Evolutionary conservation across 805 yeast genomes (phyloP), one percentile per base, ranked within the genome.

Genomic region (Yamadazyma tumulicola): DNA sequence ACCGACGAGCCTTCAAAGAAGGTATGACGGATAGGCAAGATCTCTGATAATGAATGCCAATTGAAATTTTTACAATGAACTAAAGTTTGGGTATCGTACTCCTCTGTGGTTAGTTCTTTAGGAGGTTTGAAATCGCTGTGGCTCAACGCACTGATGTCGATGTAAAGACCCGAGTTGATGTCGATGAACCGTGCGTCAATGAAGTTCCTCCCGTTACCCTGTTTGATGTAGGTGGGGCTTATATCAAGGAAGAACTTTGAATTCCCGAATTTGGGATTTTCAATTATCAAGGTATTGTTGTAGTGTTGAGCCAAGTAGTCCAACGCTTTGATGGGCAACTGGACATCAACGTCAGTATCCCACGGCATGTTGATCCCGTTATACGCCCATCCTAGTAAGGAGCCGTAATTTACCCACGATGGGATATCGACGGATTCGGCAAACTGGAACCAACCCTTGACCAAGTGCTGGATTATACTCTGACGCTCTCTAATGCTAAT

Each of bases 101-200:
- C 38, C 21, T 29, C 29, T 9, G 31, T 27, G 11, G 25, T 26
- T 16, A 45, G 40, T 3, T 26, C 31, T 3, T 26, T 21, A 9
- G 58, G 57, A 22, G 54, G 50, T 19, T 44, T 34, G 29, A 34
- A 43, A 48, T 54, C 45, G 29, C 60, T 43, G 35, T 52, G 53
- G 15, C 45, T 54, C 23, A 72, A 44, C 1, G 71, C 69, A 12
- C 70, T 57, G 4, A 71, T 63, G 46, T 71, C 77, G 35, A 69
- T 59, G 43, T 64, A 68, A 35, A 67, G 49, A 8, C 75, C 75
- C 9, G 62, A 47, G 32, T 55, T 52, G 4, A 57, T 48, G 31
- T 61, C 68, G 29, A 61, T 60, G 45, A 61, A 61, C 29, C 67
- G 43, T 7, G 64, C 67, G 36, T 61, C 67, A 17, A 61, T 60